Evolutionary conservation across 1,284 basidiomycete species (phyloP).

Genomic region (Puccinia triticina): DNA sequence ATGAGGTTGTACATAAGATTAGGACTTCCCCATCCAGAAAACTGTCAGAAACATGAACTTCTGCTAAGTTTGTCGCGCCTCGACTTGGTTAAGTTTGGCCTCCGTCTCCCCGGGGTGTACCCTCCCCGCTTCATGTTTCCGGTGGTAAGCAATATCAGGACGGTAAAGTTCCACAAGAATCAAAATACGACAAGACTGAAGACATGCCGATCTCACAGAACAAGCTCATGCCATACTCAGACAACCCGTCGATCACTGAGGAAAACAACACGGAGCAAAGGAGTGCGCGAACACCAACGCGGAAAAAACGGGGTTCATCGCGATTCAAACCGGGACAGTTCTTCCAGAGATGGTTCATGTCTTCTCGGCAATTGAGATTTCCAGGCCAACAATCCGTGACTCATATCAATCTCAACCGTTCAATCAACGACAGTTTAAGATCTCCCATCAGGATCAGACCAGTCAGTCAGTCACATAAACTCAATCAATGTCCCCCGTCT

Average conservation of each 20-base stretch:
- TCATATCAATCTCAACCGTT: background rate
- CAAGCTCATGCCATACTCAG: constrained; percentile 12
- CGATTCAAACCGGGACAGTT: background rate
- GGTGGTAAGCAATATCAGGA: too few species aligned
- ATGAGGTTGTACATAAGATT: too few species aligned
- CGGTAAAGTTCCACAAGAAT: background rate
- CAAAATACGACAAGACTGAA: background rate
- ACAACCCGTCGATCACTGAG: constrained; percentile 6
- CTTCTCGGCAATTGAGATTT: background rate
- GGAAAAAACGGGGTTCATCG: background rate
- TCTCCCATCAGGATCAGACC: constrained; percentile 46
- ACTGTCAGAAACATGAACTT: too few species aligned
- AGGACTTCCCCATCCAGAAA: too few species aligned
- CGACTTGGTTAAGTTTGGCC: too few species aligned
- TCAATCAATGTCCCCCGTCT: background rate
- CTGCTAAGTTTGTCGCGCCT: too few species aligned
- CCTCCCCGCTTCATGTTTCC: too few species aligned
- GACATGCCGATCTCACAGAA: constrained; percentile 18
- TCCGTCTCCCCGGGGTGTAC: too few species aligned
- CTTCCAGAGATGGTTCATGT: constrained; percentile 26
- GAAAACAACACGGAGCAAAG: background rate
- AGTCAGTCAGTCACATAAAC: constrained; percentile 31
- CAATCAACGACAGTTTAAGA: background rate
- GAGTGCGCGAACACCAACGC: background rate
- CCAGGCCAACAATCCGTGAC: background rate